Percentiles rank a stretch among this genome's conserved stretches.
These are phyloP conservation scores for Xylariaceae sp. DNA, from an alignment of 2,329 filamentous ascomycete genomes.

Conservation along the genomic window DNA sequence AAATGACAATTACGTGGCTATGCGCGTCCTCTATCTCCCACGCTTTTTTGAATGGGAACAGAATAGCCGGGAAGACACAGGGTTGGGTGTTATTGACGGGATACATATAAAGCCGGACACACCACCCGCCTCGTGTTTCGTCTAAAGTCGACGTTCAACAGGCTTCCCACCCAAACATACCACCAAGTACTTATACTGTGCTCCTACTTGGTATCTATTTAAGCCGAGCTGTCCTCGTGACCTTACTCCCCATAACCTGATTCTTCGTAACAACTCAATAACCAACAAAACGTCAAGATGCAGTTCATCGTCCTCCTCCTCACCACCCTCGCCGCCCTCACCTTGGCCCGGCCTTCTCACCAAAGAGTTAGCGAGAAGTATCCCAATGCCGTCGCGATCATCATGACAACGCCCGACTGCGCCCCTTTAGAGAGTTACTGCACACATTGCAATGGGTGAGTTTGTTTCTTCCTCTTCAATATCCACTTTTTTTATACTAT, in stretches of 20 bases:
- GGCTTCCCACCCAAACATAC: too few relatives aligned
- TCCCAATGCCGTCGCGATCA: slow-evolving; percentile 1
- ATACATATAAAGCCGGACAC: too few relatives aligned
- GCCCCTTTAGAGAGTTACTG: slow-evolving; percentile 21
- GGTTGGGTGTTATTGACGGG: too few relatives aligned
- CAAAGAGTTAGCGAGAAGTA: not conserved
- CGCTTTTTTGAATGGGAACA: too few relatives aligned
- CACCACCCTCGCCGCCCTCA: slow-evolving; percentile 19
- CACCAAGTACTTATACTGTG: too few relatives aligned
- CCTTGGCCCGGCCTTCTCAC: slow-evolving; percentile 11
- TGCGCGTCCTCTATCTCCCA: too few relatives aligned
- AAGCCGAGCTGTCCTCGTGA: too few relatives aligned
- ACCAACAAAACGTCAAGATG: slow-evolving; percentile 14
- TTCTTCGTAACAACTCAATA: not conserved
- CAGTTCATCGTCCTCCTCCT: slow-evolving; percentile 11
- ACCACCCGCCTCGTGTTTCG: too few relatives aligned
- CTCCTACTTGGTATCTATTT: too few relatives aligned
- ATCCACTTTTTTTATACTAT: not conserved
- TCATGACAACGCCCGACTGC: slow-evolving; percentile 21
- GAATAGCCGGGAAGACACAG: too few relatives aligned
- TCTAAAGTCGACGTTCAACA: too few relatives aligned
- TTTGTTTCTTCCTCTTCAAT: not conserved
- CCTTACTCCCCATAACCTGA: not conserved
- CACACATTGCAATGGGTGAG: slow-evolving; percentile 18
- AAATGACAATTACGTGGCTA: too few relatives aligned